Evolutionary conservation across 1,284 basidiomycete species (phyloP), one percentile per base, ranked within the genome.

Genomic region (Tilletia setariae): DNA sequence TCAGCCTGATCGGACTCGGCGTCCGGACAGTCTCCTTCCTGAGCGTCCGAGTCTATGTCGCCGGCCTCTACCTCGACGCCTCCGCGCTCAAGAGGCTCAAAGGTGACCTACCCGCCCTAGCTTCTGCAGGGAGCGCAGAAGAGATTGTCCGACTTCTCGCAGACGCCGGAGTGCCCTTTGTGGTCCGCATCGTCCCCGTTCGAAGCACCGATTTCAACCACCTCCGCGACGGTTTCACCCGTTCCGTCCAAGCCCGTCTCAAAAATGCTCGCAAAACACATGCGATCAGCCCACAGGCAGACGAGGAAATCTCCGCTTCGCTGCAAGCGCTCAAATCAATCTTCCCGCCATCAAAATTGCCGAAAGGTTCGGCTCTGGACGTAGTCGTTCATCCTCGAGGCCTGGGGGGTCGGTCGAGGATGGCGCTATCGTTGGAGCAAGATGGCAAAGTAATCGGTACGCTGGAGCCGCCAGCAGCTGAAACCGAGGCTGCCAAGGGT

Each of bases 21-120:
- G 91, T 93, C 40, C 86, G 93, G 53, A 91, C 89, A 0, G 92
- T 94, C 53, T 85, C 91, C 13, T 92, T 94, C 83, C 84, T 94
- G 56, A 85, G 87, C 4, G 86, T 94, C 69, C 87, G 90, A 72
- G 93, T 94, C 11, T 94, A 94, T 82, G 90, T 91, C 3, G 88
- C 91, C 51, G 92, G 86, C 0, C 90, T 94, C 80, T 94, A 94
- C 82, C 90, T 90, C 16, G 91, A 92, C 81, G 83, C 92, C 65
- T 43, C 63, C 0, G 72, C 76, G 2, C 64, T 82, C 1, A 67
- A 62, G 62, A 28, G 28, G 15, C 62, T 53, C 21, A 66, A 56
- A 64, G 56, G 35, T 25, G 35, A 28, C 16, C 16, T 23, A 49
- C 16, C 46, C 19, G 6, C 46, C 19, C 21, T 19, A 3, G 51